Evolutionary conservation across 2,329 filamentous ascomycete genomes (phyloP), one percentile per base, ranked within the genome.

Genomic region (Cercospora berteroae): DNA sequence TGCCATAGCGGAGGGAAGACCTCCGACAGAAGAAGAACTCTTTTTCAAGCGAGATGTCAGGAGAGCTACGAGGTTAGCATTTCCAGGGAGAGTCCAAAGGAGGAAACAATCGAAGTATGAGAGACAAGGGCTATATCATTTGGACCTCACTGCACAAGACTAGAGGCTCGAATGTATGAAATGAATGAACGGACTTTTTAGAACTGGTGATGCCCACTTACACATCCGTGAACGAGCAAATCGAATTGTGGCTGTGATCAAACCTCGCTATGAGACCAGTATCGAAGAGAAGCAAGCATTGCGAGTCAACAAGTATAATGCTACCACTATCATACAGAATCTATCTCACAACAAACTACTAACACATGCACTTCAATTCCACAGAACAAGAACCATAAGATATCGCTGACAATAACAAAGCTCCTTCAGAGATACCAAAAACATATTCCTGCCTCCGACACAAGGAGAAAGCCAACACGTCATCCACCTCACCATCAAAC

Each of bases 271-370:
- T 33, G 10, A 13, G 13, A 13, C 31, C 12, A 4, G 12, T 33
- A 33, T 36, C 12, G 33, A 36, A 16, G 2, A 13, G 16, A 36
- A 36, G 33, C 33, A 12, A 36, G 4, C 6, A 36, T 16, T 36
- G 20, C 9, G 48, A 23, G 48, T 56, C 25, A 7, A n/a, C 61
- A 63, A 57, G 12, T n/a, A 23, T 39, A 23, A 13, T 8, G 55
- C 36, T 63, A 29, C 27, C 42, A 33, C 44, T 42, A 42, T 18
- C 48, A 64, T 64, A 64, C 50, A 58, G 10, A 33, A 16, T 7
- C 31, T 57, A 64, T 64, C 13, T 64, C 52, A 25, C 55, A 57
- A 58, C 61, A 64, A 64, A 27, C 61, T 57, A 52, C 33, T 57
- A 31, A 58, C 33, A 57, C 50, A 64, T 64, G 33, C 52, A 27